These are phyloP conservation scores for Irpex rosettiformis DNA, from an alignment of 1,284 basidiomycete species.

Conservation along the genomic window DNA sequence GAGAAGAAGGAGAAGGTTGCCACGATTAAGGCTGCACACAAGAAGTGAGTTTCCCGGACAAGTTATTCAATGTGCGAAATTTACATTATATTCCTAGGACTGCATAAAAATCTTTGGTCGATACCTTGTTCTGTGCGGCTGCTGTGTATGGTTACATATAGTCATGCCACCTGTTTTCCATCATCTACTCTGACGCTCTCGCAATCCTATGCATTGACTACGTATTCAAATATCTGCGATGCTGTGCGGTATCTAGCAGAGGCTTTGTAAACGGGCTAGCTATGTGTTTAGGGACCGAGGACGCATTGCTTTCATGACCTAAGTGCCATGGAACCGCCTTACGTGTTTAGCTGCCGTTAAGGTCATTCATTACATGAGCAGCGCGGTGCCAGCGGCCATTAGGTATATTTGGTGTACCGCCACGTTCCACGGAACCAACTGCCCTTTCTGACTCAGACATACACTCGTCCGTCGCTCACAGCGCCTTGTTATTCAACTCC, in stretches of 20 bases:
- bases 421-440: not conserved
- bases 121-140: conserved; percentile 14
- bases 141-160: conserved; percentile 19
- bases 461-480: no score
- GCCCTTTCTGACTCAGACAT: no score
- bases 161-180: conserved; percentile 15
- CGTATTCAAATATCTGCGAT: not conserved
- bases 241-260: not conserved
- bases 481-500: no score
- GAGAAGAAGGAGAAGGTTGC: conserved; percentile 91
- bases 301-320: not conserved
- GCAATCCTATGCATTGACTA: conserved; percentile 19
- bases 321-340: no score
- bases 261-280: not conserved
- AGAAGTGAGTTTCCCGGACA: conserved; percentile 39
- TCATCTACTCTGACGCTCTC: conserved; percentile 12
- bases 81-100: conserved; percentile 5
- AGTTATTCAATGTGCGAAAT: not conserved
- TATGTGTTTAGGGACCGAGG: no score
- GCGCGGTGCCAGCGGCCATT: not conserved
- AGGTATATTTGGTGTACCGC: not conserved
- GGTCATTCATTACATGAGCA: not conserved
- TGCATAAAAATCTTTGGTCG: conserved; percentile 13
- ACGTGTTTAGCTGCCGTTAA: not conserved
- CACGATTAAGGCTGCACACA: conserved; percentile 74